These are phyloP conservation scores for Luvunga scandens DNA, from an alignment of 345 rosid species.

Conservation along the genomic window DNA sequence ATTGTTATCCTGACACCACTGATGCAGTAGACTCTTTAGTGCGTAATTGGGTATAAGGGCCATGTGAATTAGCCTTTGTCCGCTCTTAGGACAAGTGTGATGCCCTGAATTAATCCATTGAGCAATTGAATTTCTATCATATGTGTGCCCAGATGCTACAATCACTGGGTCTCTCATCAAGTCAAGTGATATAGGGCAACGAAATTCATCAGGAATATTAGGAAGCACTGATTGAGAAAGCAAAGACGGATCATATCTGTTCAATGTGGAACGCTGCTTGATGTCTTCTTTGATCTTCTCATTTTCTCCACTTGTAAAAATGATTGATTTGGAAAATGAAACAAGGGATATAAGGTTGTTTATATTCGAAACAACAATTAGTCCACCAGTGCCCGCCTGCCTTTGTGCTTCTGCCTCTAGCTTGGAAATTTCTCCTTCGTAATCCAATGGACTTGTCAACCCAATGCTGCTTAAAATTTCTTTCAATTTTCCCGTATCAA, in stretches of 20 bases:
- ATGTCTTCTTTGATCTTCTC: slow-evolving; percentile 25
- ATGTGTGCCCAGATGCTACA: slow-evolving; percentile 65
- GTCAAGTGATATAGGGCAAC: slow-evolving; percentile 66
- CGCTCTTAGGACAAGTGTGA: slow-evolving; percentile 66
- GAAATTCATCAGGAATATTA: slow-evolving; percentile 55
- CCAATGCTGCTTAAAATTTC: slow-evolving; percentile 47
- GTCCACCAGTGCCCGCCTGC: slow-evolving; percentile 74
- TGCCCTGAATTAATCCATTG: slow-evolving; percentile 73
- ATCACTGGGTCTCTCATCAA: slow-evolving; percentile 69
- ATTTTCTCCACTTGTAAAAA: slow-evolving; percentile 31
- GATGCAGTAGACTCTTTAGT: slow-evolving; percentile 53
- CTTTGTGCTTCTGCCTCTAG: slow-evolving; percentile 50
- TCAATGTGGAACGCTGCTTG: slow-evolving; percentile 20
- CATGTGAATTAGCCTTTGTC: slow-evolving; percentile 61
- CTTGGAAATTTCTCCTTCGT: slow-evolving; percentile 49
- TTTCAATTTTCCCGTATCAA: slow-evolving; percentile 32
- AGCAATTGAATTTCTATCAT: slow-evolving; percentile 57
- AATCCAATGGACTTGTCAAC: slow-evolving; percentile 38
- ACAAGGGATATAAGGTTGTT: slow-evolving; percentile 57
- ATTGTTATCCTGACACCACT: slow-evolving; percentile 70
- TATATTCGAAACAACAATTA: slow-evolving; percentile 57
- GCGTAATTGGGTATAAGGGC: slow-evolving; percentile 69
- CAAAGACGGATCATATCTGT: slow-evolving; percentile 35
- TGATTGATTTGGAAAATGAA: slow-evolving; percentile 40
- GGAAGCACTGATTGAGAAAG: slow-evolving; percentile 33